Evolutionary conservation across 306 rosid species (phyloP), one percentile per base, ranked within the genome.

Genomic region (Canavalia ensiformis): DNA sequence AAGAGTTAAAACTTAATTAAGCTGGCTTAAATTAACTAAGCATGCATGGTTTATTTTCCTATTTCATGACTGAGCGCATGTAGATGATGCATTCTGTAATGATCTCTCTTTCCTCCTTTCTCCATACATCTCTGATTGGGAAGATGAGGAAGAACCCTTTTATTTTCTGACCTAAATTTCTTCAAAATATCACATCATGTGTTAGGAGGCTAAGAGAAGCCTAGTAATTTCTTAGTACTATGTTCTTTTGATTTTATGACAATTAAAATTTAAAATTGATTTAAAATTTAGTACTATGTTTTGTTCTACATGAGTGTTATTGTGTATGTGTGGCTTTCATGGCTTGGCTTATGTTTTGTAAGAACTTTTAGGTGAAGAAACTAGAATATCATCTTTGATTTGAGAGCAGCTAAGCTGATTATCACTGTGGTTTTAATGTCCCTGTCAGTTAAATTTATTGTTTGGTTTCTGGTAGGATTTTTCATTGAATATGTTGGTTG

Each of bases 391-490:
- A 0, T 28, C n/a, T 70, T 57, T 28, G 8, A 51, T 44, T 49
- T 74, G 62, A 29, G 7, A 56, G 72, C 1, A 57, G 71, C 78
- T 68, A 79, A 44, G 39, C 39, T 68, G 28, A 37, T 57, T 47
- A 31, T 75, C 37, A 68, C 29, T 2, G 8, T 47, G 37, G 65
- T 35, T 39, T 37, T 10, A 59, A 11, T 49, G 76, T 68, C 44
- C 49, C 29, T 31, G 42, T 69, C 41, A 45, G 1, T 39, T 39
- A 28, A 6, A 25, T 47, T 8, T 44, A 12, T 39, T 8, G 67
- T 49, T 76, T 42, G n/a, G 54, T 70, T 33, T 59, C 44, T 68
- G 11, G 33, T 50, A 70, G 54, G 46, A 49, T 67, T 68, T 56
- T 45, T 34, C 70, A 57, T 57, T 46, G 10, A 58, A 35, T 37